A percentile compares a stretch with the other conserved stretches of the same genome.
phyloP scores from a whole-genome alignment of 2,329 filamentous ascomycete species.

The Aspergillus sp. region DNA sequence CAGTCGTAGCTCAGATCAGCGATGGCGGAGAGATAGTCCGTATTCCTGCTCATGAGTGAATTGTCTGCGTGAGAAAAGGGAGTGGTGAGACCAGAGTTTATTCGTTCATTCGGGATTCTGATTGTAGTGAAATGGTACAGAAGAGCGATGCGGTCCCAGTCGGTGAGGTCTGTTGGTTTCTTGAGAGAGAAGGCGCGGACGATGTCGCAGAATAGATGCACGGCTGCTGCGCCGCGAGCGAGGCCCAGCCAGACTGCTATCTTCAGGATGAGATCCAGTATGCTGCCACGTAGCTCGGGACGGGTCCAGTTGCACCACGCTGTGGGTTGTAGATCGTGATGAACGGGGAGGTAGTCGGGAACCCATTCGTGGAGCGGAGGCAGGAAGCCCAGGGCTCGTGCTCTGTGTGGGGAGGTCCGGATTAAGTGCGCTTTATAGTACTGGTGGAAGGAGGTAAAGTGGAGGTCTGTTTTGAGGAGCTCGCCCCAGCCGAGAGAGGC shows the following conservation, averaged over 20 bases:
- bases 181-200: slow-evolving; percentile 15
- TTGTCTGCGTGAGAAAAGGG: slow-evolving; percentile 8
- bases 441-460: slow-evolving; percentile 13
- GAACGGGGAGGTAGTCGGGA: slow-evolving; percentile 7
- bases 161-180: slow-evolving; percentile 3
- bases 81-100: slow-evolving; percentile 4
- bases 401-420: slow-evolving; percentile 8
- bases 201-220: slow-evolving; percentile 24
- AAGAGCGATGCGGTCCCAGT: slow-evolving; percentile 5
- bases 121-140: slow-evolving; percentile 11
- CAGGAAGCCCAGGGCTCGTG: slow-evolving; percentile 13
- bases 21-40: slow-evolving; percentile 15
- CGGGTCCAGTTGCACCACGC: slow-evolving; percentile 11
- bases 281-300: not conserved
- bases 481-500: slow-evolving; percentile 13
- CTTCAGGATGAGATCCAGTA: slow-evolving; percentile 15
- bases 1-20: slow-evolving; percentile 6
- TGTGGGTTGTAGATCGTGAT: slow-evolving; percentile 1
- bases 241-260: slow-evolving; percentile 21
- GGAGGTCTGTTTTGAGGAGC: slow-evolving; percentile 10
- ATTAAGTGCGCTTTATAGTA: slow-evolving; percentile 14
- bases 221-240: slow-evolving; percentile 19
- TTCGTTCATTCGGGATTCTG: slow-evolving; percentile 6
- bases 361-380: slow-evolving; percentile 7
- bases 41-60: slow-evolving; percentile 5